Base-by-base conservation (phyloP, 352 stramenopile genomes). In the Phytophthora hibernalis region DNA sequence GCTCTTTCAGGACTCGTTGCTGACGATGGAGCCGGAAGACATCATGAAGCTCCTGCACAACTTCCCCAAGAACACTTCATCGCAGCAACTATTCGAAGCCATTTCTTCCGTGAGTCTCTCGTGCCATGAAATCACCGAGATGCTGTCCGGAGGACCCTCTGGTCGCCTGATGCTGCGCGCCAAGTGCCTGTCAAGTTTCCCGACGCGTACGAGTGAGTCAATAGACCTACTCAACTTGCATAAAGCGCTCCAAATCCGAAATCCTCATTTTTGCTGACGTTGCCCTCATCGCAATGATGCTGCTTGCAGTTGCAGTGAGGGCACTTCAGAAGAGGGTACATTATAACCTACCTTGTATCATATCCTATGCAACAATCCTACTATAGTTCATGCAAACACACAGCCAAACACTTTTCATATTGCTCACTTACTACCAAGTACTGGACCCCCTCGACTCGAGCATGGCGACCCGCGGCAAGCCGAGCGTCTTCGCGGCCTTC, bases 1-100 rank as follows among this genome's bases (percentile, higher is more conserved):
- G 18, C 70, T 96, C 49, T 93, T 87, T 30, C 80, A 96, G 74
- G 72, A 89, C 31, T 74, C 75, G 21, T 61, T 96, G 51, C 68
- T 96, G 24, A 42, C 57, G 15, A 89, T 96, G 84, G 82, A 96
- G 38, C 68, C 83, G 13, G 83, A 89, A 68, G 74, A 91, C 37
- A 84, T 92, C 45, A 94, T 93, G 80, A 75, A 75, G 28, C 85
- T 96, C 28, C 63, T 96, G 50, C 88, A 96, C 62, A 85, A 93
- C 57, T 80, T 96, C 60, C 52, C 67, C 35, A 73, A 90, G 74
- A 82, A 51, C 26, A 92, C 78, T 16, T 81, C 74, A 6, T 79
- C 88, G 1, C 74, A 66, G 20, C 73, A 90, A 30, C 74, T 95
- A 38, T 92, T 96, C 38, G 66, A 79, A 5, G 65, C 88, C 9